Evolutionary conservation across 1,284 basidiomycete genomes (phyloP), one percentile per base, ranked within the genome.

Genomic region (Ganoderma resinaceum): DNA sequence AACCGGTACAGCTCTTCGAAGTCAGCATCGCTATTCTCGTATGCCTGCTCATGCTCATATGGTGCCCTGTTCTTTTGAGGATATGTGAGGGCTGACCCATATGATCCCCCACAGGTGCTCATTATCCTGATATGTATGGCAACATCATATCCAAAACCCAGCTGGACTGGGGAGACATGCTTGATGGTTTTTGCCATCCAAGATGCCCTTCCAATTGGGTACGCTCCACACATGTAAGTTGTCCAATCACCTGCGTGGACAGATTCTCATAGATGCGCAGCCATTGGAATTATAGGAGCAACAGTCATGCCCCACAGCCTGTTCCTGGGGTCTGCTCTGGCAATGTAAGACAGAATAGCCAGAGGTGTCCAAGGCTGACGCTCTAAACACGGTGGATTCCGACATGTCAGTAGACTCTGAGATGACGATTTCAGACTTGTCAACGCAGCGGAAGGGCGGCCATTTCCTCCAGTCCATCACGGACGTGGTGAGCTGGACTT

Each of bases 251-350:
- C 29, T 26, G 35, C 16, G 58, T 12, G 3, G 29, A 42, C 18
- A 29, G 7, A 12, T 40, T 49, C 63, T 42, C 31, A 38, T 66
- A 33, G 26, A 61, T n/a, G 62, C n/a, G 33, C 74, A 94, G 92
- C 93, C 33, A 92, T 95, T 57, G 94, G 95, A 65, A 91, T 95
- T 68, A 78, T 95, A 14, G 94, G 94, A 26, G 93, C 94, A 1
- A 95, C 94, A 0, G 89, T 95, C 55, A 96, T 91, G 96, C 96
- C 97, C 0, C 97, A 98, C 78, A 92, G 93, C 57, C 85, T 98
- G 29, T 97, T 95, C 82, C 85, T 98, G 8, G 96, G 96, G 12
- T 95, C 94, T 2, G 89, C 92, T 43, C 86, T 97, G 23, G 92
- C 94, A 2, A 94, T 93, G 0, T 91, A 96, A 76, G 91, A 96